Evolutionary conservation across 2,329 filamentous ascomycete species (phyloP), one percentile per base, ranked within the genome.

Genomic region (Fusarium sp.): DNA sequence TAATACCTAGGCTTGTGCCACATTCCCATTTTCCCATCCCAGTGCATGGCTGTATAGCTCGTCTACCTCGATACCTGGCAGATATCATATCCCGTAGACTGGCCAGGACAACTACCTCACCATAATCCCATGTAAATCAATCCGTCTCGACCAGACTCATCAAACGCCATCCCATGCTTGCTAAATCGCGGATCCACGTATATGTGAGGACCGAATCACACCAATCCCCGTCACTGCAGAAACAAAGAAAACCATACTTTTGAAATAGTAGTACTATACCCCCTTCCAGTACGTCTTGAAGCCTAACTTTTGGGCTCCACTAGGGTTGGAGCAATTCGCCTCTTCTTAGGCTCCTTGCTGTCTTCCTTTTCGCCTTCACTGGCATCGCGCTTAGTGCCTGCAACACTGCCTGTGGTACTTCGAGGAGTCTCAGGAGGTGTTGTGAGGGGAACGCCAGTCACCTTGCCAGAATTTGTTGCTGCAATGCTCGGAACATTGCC

Each of bases 341-440:
- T 87, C 82, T 90, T 92, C 83, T 94, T 94, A 10, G 89, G 86
- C 77, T 90, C 85, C 22, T 86, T 85, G 24, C 81, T 82, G 13
- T 88, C 86, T 22, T 87, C 87, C 53, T 87, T 85, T 39, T 90
- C 90, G 30, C 84, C 85, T 66, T 89, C 88, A 30, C 85, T 87
- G 18, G 86, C 86, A 35, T 91, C 90, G 72, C 90, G 84, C 80
- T 91, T 92, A 22, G 84, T 82, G 36, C 87, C 87, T 6, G 80
- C 79, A 51, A 79, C 78, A 44, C 78, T 76, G 30, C 77, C 77
- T 24, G 78, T 75, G 3, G 79, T 73, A 50, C 80, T 82, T 45
- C 88, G 87, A 11, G 96, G 96, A 7, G 96, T 98, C 81, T 97
- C 93, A 2, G 96, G 96, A 6, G 96, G 96, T 13, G 96, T 98